Evolutionary conservation across 2,329 filamentous ascomycete species (phyloP).

Genomic region (Colletotrichum sp.): DNA sequence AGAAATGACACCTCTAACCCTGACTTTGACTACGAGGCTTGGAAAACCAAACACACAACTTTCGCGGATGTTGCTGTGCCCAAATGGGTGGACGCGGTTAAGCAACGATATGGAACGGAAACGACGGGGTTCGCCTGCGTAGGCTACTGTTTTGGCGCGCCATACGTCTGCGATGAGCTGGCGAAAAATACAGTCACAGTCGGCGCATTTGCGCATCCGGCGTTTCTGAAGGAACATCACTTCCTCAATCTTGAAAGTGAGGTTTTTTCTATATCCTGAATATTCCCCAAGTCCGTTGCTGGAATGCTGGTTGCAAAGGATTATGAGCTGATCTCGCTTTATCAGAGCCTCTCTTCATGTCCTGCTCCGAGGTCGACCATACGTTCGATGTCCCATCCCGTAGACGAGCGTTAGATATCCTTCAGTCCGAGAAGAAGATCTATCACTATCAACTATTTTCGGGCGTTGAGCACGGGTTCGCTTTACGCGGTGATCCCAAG

Average conservation of each 20-base stretch:
- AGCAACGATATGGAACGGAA: conserved; percentile 34
- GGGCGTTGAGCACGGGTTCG: conserved; percentile 67
- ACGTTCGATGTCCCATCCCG: neutral
- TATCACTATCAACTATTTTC: conserved; percentile 70
- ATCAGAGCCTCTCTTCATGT: neutral
- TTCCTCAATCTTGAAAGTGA: neutral
- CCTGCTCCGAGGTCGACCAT: neutral
- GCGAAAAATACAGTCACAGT: neutral
- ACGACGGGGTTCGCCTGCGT: conserved; percentile 42
- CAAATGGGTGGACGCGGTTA: conserved; percentile 44
- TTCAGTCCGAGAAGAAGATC: conserved; percentile 41
- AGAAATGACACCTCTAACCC: conserved; percentile 33
- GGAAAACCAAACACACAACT: conserved; percentile 47
- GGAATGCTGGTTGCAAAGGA: neutral
- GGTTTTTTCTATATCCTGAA: rapidly evolving
- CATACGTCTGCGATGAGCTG: conserved; percentile 43
- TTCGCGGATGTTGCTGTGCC: conserved; percentile 48
- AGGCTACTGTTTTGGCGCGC: conserved; percentile 45
- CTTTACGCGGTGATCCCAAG: conserved; percentile 58
- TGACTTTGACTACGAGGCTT: conserved; percentile 51
- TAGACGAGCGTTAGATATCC: conserved; percentile 36
- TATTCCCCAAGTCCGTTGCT: rapidly evolving
- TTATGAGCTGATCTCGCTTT: rapidly evolving
- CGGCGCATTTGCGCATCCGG: neutral
- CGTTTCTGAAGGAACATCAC: neutral